Conservation (phyloP, 331 rosid species). For the Pyrus hybrid region DNA sequence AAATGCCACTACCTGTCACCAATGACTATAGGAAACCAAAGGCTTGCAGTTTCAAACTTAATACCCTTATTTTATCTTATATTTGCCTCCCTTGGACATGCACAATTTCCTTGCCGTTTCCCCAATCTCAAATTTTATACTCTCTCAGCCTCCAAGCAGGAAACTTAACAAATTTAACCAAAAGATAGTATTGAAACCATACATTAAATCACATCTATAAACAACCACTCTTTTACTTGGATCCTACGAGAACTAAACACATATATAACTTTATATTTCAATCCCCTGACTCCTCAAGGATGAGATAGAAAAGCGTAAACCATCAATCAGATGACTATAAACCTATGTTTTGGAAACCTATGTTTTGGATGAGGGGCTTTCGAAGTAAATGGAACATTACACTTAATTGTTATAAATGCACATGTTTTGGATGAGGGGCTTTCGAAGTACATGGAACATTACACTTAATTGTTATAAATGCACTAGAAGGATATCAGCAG, state of each 20-base stretch:
- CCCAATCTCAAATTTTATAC: neutral
- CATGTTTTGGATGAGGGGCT: too few relatives aligned
- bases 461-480: too few relatives aligned
- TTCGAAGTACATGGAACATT: too few relatives aligned
- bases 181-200: neutral
- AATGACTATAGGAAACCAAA: neutral
- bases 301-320: neutral
- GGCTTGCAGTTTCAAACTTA: neutral
- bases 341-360: neutral
- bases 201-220: neutral
- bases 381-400: too few relatives aligned
- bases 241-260: neutral
- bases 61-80: neutral
- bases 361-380: neutral
- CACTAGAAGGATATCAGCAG: too few relatives aligned
- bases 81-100: neutral
- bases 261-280: neutral
- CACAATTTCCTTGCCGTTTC: neutral
- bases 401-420: too few relatives aligned
- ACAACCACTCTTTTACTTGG: neutral
- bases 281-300: neutral
- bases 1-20: neutral
- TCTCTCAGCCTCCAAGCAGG: neutral
- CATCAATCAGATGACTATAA: neutral
- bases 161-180: neutral